Evolutionary conservation across 129 eudicot species (phyloP).

Genomic region (Rutidosis leptorrhynchoides): DNA sequence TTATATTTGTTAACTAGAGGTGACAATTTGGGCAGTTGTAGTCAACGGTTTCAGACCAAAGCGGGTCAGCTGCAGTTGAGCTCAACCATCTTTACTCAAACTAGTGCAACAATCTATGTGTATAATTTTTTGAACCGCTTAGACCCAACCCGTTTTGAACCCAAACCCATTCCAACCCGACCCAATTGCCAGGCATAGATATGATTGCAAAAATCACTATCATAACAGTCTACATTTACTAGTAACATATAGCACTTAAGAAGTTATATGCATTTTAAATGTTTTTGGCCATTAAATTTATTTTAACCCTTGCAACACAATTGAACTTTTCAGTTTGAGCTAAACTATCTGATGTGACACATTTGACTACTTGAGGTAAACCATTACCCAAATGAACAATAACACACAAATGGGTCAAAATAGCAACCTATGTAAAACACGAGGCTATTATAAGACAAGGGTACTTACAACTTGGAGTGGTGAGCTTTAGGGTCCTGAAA

Average conservation of each 20-base stretch:
- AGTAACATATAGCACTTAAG: background rate
- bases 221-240: background rate
- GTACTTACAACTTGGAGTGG: constrained; percentile 48
- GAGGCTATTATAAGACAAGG: background rate
- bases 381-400: background rate
- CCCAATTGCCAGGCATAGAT: too few relatives aligned
- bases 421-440: background rate
- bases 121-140: too few relatives aligned
- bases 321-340: background rate
- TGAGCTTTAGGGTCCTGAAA: constrained; percentile 42
- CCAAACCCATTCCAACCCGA: too few relatives aligned
- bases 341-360: background rate
- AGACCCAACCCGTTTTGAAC: too few relatives aligned
- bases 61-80: background rate
- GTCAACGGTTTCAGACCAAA: background rate
- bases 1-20: background rate
- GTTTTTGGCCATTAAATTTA: background rate
- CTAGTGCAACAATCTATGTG: background rate
- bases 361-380: background rate
- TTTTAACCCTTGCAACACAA: background rate
- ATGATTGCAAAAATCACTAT: background rate
- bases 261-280: background rate
- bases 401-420: background rate
- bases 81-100: background rate
- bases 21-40: background rate